Evolutionary conservation across 2,329 filamentous ascomycete genomes (phyloP).

Genomic region (Monosporascus sp.): DNA sequence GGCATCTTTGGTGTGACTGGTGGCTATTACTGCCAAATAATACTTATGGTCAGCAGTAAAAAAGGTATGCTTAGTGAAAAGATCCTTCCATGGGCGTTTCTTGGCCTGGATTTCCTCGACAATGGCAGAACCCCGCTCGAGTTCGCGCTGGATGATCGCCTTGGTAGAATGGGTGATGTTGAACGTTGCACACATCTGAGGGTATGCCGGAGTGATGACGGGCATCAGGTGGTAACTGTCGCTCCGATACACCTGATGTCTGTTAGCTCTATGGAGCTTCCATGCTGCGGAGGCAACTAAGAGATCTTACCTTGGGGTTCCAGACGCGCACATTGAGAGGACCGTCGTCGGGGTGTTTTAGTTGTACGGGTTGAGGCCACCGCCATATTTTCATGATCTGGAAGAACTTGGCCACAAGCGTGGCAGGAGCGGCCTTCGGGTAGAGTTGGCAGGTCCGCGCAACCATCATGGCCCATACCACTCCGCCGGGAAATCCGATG

Average conservation of each 20-base stretch:
- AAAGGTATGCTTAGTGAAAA: conserved; percentile 88
- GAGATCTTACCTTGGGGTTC: conserved; percentile 72
- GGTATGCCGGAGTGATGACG: conserved; percentile 95
- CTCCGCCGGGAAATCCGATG: conserved; percentile 92
- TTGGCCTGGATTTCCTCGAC: conserved; percentile 74
- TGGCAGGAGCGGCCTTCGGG: conserved; percentile 82
- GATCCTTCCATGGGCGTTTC: conserved; percentile 74
- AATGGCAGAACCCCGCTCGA: conserved; percentile 71
- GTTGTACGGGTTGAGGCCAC: conserved; percentile 88
- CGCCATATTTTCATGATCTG: conserved; percentile 84
- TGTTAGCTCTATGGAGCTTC: conserved; percentile 17
- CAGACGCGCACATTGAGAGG: conserved; percentile 80
- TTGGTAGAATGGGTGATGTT: conserved; percentile 87
- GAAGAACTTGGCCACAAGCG: conserved; percentile 92
- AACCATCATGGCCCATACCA: conserved; percentile 97
- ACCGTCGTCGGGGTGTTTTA: conserved; percentile 82
- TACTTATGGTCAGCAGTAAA: conserved; percentile 94
- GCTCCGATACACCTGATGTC: conserved; percentile 61
- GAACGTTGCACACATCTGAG: conserved; percentile 96
- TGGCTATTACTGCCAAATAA: conserved; percentile 82
- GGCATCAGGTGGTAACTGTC: conserved; percentile 93
- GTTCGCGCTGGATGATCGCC: conserved; percentile 75
- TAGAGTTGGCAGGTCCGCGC: conserved; percentile 95
- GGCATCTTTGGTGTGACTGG: conserved; percentile 76
- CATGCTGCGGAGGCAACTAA: neutral